These are phyloP conservation scores for Amphichorda felina DNA, from an alignment of 2,329 filamentous ascomycete genomes.

Conservation along the genomic window DNA sequence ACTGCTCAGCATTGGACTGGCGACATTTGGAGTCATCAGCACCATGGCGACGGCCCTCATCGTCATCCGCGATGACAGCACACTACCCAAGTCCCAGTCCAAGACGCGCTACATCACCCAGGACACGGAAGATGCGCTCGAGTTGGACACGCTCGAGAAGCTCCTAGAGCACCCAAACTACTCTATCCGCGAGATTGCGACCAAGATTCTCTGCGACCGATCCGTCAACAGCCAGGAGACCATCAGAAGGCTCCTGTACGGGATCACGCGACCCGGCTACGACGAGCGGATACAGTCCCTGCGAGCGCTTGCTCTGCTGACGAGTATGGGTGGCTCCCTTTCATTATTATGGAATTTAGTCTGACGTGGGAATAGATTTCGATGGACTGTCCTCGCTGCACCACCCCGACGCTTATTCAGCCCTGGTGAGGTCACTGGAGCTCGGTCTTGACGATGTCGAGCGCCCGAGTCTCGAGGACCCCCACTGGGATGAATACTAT, in stretches of 20 bases:
- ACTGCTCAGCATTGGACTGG: constrained; percentile 40
- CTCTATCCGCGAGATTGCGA: constrained; percentile 57
- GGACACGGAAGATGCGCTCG: constrained; percentile 61
- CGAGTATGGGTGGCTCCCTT: constrained; percentile 10
- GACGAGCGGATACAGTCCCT: constrained; percentile 45
- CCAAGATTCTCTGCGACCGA: constrained; percentile 43
- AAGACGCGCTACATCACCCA: constrained; percentile 65
- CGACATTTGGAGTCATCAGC: constrained; percentile 45
- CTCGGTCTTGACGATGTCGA: constrained; percentile 37
- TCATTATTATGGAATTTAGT: background rate
- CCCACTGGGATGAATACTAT: constrained; percentile 49
- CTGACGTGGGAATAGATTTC: constrained; percentile 13
- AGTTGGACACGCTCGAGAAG: constrained; percentile 52
- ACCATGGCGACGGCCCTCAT: constrained; percentile 47
- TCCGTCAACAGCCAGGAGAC: constrained; percentile 45
- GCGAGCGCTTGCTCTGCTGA: constrained; percentile 42
- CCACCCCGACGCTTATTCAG: constrained; percentile 37
- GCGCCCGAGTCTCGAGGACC: constrained; percentile 39
- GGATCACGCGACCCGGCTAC: constrained; percentile 47
- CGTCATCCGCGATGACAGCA: constrained; percentile 49
- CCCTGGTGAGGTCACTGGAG: constrained; percentile 49
- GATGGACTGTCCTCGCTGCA: constrained; percentile 34
- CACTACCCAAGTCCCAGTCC: constrained; percentile 51
- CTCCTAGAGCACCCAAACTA: constrained; percentile 61
- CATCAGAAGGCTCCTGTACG: constrained; percentile 39